Evolutionary conservation across 2,329 filamentous ascomycete species (phyloP).

Genomic region (Neurospora crassa): DNA sequence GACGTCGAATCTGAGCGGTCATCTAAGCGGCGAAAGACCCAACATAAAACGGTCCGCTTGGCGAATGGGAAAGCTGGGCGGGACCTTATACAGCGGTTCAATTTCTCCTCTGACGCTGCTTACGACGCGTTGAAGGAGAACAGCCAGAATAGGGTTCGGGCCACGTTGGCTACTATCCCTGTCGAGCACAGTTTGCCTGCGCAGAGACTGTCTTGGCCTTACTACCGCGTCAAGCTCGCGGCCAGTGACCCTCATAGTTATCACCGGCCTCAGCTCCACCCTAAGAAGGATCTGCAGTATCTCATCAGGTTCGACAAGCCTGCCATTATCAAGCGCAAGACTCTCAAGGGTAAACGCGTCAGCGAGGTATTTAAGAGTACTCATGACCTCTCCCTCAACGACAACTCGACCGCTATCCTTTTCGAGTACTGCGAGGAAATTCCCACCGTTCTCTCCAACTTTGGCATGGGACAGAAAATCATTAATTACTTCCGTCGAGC

Average conservation of each 20-base stretch:
- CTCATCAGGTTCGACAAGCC: constrained; percentile 64
- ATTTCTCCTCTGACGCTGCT: constrained; percentile 90
- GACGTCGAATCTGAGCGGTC: constrained; percentile 57
- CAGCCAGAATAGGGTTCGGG: constrained; percentile 90
- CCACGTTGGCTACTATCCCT: constrained; percentile 81
- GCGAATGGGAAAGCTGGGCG: constrained; percentile 61
- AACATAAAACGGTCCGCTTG: constrained; percentile 54
- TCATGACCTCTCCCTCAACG: constrained; percentile 74
- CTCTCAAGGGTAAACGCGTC: constrained; percentile 68
- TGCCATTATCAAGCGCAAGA: constrained; percentile 65
- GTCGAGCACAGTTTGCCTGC: constrained; percentile 93
- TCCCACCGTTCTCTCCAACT: constrained; percentile 85
- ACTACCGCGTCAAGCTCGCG: constrained; percentile 80
- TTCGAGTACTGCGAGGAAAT: constrained; percentile 95
- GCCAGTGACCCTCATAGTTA: constrained; percentile 64
- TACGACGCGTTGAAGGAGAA: constrained; percentile 96
- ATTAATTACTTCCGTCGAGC: constrained; percentile 95
- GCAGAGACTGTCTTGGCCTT: constrained; percentile 84
- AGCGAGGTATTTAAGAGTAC: constrained; percentile 72
- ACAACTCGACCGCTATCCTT: constrained; percentile 80
- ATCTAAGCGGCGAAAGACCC: constrained; percentile 47
- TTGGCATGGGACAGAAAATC: constrained; percentile 91
- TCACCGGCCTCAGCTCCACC: constrained; percentile 70
- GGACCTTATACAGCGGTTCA: constrained; percentile 74
- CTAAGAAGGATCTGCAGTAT: constrained; percentile 57